Evolutionary conservation across 805 yeast species (phyloP), one percentile per base, ranked within the genome.

Genomic region (Metschnikowia noctiluminum): DNA sequence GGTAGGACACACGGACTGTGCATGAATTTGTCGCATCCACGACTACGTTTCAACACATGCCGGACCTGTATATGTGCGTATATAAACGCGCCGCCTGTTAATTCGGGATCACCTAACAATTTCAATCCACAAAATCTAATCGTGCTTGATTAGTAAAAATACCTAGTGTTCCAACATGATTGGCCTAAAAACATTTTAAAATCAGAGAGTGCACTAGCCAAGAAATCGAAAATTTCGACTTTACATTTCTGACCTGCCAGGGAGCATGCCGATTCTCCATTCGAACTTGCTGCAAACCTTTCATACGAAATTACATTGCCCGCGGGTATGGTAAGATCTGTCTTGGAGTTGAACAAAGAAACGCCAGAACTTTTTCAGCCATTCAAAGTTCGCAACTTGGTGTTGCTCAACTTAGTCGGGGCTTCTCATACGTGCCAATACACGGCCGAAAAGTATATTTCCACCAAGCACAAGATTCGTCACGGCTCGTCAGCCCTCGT

Each of bases 401-500:
- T 57, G 26, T 55, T 78, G 37, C 37, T 61, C 21, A 71, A 78
- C 62, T 62, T 82, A 40, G 51, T 78, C 13, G 81, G 65, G 1
- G 60, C 66, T 45, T 75, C 84, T 1, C 85, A 86, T 27, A 65
- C 79, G 47, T 78, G 84, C 14, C 65, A 85, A 49, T 45, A 55
- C 48, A 66, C 84, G 48, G 64, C 68, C 40, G 59, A 56, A 3
- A 74, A 70, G 28, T 68, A 65, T 49, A 68, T 69, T 32, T 78
- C 84, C 9, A 67, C 76, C 5, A 79, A 77, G 35, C 69, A 74
- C 50, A 59, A 65, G 13, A 68, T 75, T 51, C 82, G 84, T 62
- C 85, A 85, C 58, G 69, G 61, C 27, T 80, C 52, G 53, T 84
- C 32, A 76, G n/a, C n/a, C n/a, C n/a, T n/a, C n/a, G n/a, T n/a